Conservation (phyloP, 2,329 filamentous ascomycete genomes). For the Diaporthe eres region DNA sequence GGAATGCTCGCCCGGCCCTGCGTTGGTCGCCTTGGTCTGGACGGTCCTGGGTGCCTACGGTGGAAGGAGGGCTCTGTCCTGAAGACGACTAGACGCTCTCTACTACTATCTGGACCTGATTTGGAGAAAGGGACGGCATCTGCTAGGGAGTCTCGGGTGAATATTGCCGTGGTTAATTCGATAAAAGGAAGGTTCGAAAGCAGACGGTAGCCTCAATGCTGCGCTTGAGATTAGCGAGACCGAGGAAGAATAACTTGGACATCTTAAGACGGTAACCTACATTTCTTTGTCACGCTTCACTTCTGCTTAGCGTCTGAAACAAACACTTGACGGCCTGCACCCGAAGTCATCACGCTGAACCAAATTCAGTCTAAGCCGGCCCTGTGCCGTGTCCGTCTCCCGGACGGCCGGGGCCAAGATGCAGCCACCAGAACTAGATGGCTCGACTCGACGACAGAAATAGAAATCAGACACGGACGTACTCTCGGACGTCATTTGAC, state of each 20-base stretch:
- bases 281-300: neutral
- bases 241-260: neutral
- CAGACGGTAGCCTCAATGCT: neutral
- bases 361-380: conserved; percentile 2
- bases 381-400: conserved; percentile 3
- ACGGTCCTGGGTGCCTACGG: no score
- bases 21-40: neutral
- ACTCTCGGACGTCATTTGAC: neutral
- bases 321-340: neutral
- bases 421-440: neutral
- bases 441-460: neutral
- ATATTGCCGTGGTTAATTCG: neutral
- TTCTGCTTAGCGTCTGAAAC: neutral
- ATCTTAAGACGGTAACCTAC: neutral
- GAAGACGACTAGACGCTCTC: neutral
- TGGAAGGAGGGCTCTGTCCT: neutral
- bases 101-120: neutral
- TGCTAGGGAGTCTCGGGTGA: neutral
- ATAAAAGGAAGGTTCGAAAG: neutral
- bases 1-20: no score
- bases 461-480: neutral
- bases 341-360: neutral
- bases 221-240: conserved; percentile 20
- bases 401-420: neutral
- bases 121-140: neutral